phyloP scores from a whole-genome alignment of 192 early-diverging fungal genomes.

The Spizellomyces punctatus region DNA sequence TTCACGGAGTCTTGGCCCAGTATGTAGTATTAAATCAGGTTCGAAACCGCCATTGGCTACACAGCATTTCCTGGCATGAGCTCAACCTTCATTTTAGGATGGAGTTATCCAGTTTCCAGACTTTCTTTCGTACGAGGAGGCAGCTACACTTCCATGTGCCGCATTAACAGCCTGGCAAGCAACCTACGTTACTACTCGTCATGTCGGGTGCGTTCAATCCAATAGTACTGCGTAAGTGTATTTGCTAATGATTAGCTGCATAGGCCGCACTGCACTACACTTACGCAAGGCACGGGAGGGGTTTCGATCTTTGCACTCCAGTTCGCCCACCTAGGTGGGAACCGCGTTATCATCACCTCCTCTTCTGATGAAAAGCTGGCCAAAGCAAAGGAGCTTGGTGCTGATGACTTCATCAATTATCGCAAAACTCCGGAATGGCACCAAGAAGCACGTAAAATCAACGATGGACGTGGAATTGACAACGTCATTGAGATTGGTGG shows the following conservation, averaged over 20 bases:
- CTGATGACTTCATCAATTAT: neutral
- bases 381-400: neutral
- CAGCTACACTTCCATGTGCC: neutral
- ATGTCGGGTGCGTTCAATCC: no score
- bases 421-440: neutral
- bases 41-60: no score
- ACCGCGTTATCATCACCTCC: neutral
- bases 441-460: neutral
- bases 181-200: neutral
- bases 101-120: no score
- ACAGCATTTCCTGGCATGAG: no score
- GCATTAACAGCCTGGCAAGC: neutral
- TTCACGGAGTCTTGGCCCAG: neutral
- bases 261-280: neutral
- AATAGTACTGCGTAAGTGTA: no score
- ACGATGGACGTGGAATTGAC: constrained; percentile 1
- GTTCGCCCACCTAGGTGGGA: neutral
- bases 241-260: neutral
- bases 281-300: constrained; percentile 4
- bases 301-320: neutral
- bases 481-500: neutral
- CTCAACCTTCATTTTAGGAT: no score
- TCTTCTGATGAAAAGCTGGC: neutral
- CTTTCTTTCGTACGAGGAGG: neutral
- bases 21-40: neutral